Conservation (phyloP, 441 rosid genomes). For the Bruguiera hainesii region DNA sequence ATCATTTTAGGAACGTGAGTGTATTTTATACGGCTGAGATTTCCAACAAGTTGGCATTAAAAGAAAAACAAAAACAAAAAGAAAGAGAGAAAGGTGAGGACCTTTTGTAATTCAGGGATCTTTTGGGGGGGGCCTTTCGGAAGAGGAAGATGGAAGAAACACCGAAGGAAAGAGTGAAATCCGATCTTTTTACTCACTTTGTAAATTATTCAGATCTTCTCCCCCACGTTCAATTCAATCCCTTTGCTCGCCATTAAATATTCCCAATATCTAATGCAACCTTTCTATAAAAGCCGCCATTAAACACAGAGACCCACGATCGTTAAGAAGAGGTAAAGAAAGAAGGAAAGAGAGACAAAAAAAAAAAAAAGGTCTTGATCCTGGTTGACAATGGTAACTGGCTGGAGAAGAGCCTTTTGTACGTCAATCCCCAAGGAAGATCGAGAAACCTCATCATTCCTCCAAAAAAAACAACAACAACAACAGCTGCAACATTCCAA, state of each 20-base stretch:
- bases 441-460: constrained; percentile 19
- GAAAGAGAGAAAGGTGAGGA: background rate
- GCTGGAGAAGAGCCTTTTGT: constrained; percentile 80
- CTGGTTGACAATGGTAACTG: constrained; percentile 52
- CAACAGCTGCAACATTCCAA: constrained; percentile 17
- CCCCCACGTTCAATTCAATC: too few relatives aligned
- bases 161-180: background rate
- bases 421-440: constrained; percentile 59
- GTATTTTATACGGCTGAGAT: background rate
- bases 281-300: too few relatives aligned
- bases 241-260: too few relatives aligned
- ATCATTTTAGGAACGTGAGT: too few relatives aligned
- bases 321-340: background rate
- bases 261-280: too few relatives aligned
- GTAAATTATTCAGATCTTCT: too few relatives aligned
- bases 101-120: constrained; percentile 20
- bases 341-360: background rate
- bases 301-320: too few relatives aligned
- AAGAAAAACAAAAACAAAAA: too few relatives aligned
- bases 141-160: constrained; percentile 4
- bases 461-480: constrained; percentile 27
- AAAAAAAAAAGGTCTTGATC: background rate
- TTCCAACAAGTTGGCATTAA: constrained; percentile 12
- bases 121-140: constrained; percentile 17
- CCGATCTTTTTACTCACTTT: background rate